Evolutionary conservation across 495 filamentous ascomycete species (phyloP), one percentile per base, ranked within the genome.

Genomic region (Penicillium cinerascens): DNA sequence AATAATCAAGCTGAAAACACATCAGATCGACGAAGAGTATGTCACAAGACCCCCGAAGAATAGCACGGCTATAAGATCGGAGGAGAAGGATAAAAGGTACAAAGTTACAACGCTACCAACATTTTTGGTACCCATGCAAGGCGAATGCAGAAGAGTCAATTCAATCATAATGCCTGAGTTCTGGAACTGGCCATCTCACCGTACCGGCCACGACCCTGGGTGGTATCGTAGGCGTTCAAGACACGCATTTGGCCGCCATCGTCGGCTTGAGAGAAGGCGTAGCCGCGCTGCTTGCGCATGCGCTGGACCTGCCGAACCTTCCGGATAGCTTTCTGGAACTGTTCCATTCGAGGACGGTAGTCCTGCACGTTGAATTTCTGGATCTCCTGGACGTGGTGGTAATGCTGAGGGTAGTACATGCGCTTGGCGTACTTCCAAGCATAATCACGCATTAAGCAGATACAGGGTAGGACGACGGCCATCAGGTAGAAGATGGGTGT

Each of bases 351-450:
- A 38, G 93, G 93, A 54, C 95, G 81, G 68, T 99, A 99, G 74
- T 99, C 95, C 71, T 97, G 95, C 47, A 99, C 95, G 62, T 99
- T 99, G 75, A 96, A 99, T 71, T 99, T 99, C 70, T 99, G 95
- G 57, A 99, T 99, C 73, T 99, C 95, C 73, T 99, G 95, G 40
- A 99, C 90, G 69, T 99, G 95, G 61, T 99, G 95, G 63, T 99
- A 99, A 27, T 89, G 82, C 74, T 97, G 88, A 36, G 95, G 95
- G 52, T 83, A 85, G 74, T 97, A 97, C 88, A 99, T 95, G 36
- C 95, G 85, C 76, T 95, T 97, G 55, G 84, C 85, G 62, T 89
- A 92, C 65, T 87, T 88, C 84, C 75, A 77, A 16, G 88, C 82
- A 67, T 95, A 91, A 68, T 99, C 95, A 56, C 95, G 78, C 22